phyloP scores from a whole-genome alignment of 805 yeast genomes.

The Metschnikowia matae region DNA sequence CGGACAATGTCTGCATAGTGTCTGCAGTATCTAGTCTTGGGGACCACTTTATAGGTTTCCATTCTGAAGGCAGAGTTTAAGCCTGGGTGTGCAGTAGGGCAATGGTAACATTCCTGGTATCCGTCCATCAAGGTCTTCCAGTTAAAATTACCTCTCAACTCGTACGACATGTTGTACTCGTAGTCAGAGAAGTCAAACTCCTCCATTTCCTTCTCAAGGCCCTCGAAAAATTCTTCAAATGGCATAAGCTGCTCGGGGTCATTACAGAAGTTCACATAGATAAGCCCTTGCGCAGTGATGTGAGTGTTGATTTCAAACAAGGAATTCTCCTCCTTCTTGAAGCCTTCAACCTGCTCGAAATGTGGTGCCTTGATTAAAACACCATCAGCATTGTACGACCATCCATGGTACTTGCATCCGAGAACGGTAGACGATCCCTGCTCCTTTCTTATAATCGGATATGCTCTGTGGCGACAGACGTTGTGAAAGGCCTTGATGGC shows the following conservation, averaged over 20 bases:
- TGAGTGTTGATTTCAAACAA: conserved; percentile 53
- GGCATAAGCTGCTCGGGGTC: conserved; percentile 43
- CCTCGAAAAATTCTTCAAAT: conserved; percentile 51
- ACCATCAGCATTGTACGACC: conserved; percentile 64
- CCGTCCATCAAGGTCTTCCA: conserved; percentile 70
- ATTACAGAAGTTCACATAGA: conserved; percentile 49
- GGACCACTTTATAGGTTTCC: conserved; percentile 64
- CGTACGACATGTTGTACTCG: conserved; percentile 62
- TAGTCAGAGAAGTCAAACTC: conserved; percentile 59
- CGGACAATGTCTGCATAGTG: conserved; percentile 54
- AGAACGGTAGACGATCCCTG: conserved; percentile 54
- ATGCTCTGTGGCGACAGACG: conserved; percentile 63
- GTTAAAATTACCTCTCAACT: conserved; percentile 58
- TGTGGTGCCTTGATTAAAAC: conserved; percentile 58
- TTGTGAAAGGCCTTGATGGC: conserved; percentile 58
- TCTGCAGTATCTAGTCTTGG: conserved; percentile 55
- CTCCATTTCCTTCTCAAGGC: conserved; percentile 48
- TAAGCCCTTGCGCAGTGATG: conserved; percentile 52
- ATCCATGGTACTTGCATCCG: conserved; percentile 62
- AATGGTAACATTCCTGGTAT: conserved; percentile 64
- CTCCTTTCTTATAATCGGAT: conserved; percentile 56
- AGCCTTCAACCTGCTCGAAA: conserved; percentile 56
- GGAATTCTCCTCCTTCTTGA: conserved; percentile 51
- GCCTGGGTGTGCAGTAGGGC: conserved; percentile 67
- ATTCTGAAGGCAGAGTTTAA: conserved; percentile 52